These are phyloP conservation scores for Lagenaria siceraria DNA, from an alignment of 306 rosid species.

Conservation along the genomic window DNA sequence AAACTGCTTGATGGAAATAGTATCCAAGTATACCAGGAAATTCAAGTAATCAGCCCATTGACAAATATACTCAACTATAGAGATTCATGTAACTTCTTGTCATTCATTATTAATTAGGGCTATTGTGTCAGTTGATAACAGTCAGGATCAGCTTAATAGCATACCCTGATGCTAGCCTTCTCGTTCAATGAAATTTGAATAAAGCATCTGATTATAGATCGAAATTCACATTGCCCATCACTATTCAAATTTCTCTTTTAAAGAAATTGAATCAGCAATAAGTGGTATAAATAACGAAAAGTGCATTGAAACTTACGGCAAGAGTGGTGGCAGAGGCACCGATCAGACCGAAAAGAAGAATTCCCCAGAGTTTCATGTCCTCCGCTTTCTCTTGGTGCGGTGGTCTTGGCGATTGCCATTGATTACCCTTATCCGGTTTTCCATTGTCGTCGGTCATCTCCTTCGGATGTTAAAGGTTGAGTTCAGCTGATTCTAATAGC, in stretches of 20 bases:
- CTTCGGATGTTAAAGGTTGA: not conserved
- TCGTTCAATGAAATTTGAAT: not conserved
- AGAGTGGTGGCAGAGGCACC: conserved; percentile 86
- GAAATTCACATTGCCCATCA: not conserved
- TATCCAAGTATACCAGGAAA: not conserved
- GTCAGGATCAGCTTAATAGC: not conserved
- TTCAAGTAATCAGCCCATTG: not conserved
- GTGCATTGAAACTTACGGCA: conserved; percentile 37
- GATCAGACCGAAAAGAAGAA: conserved; percentile 61
- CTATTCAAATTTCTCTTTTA: no score
- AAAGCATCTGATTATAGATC: not conserved
- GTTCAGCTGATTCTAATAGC: conserved; percentile 9
- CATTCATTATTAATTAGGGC: not conserved
- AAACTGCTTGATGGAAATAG: not conserved
- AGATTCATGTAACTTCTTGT: not conserved
- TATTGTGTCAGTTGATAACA: not conserved
- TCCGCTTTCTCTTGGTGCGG: conserved; percentile 24
- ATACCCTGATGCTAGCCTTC: not conserved
- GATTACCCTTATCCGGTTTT: conserved; percentile 24
- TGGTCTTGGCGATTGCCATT: conserved; percentile 19
- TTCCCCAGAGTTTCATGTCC: conserved; percentile 59
- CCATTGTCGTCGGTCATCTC: conserved; percentile 35
- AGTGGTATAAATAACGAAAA: not conserved
- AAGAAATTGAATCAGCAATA: not conserved
- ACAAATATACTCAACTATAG: not conserved